Evolutionary conservation across 495 filamentous ascomycete genomes (phyloP), one percentile per base, ranked within the genome.

Genomic region (Neurospora sublineolata): DNA sequence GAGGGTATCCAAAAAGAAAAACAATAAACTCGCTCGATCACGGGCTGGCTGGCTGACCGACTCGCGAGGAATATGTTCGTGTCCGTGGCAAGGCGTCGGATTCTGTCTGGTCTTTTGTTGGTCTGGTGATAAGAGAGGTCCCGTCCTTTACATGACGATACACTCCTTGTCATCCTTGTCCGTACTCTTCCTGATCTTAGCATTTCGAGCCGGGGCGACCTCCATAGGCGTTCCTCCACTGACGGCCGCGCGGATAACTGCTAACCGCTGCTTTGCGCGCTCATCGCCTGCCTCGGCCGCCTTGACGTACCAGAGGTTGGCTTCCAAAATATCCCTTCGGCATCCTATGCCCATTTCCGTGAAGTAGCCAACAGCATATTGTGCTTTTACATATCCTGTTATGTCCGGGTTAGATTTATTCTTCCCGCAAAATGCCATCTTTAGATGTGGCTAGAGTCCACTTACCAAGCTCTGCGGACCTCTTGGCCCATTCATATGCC

Each of bases 291-390:
- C 89, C 72, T 97, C 95, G 11, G 95, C 96, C 3, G 95, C 94
- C 79, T 92, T 92, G 69, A 98, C 96, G 77, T 99, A 99, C 96
- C 94, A 98, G 9, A 97, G 92, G 76, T 98, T 98, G 70, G 95
- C 94, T 78, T 97, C 93, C 72, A 99, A 86, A 3, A 93, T 89
- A 79, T 99, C 95, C 27, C 94, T 89, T 6, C 93, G 91, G 79
- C 93, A 97, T 30, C 95, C 95, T 73, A 99, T 97, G 69, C 95
- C 95, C 91, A 94, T 97, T 82, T 99, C 95, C 10, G 93, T 97
- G 81, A 99, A 99, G 83, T 97, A 99, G 18, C 94, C 95, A 20
- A 94, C 87, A 1, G 96, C 93, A 75, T 98, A 99, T 79, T 98
- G 87, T 6, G 95, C 95, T 84, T 99, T 99, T 9, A 92, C 88